Base-by-base conservation (phyloP, 148 eudicot genomes). In the Rhododendron mucronatum region DNA sequence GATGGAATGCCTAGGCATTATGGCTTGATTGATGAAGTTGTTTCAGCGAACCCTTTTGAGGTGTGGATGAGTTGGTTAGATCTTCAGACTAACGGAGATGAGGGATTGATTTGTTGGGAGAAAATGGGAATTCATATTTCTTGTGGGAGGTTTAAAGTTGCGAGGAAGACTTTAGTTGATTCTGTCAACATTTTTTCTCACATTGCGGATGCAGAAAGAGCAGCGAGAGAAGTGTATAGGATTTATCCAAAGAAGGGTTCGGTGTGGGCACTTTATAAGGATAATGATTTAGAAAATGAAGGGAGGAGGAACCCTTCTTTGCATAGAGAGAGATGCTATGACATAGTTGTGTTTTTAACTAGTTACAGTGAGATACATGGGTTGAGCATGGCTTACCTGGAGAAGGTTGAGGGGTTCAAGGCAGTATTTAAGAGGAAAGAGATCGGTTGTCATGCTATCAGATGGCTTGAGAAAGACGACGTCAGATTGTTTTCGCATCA, bases 1-100 rank as follows among this genome's bases (percentile, higher is more conserved):
- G 99, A 95, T 88, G 96, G 98, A 55, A 97, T 97, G 98, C 99
- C 99, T 20, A 91, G 99, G 86, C 98, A 91, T 80, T 95, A 97
- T 87, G 98, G 93, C 12, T 87, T 97, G 91, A 93, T 97, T 41
- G 93, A 94, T 35, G 93, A 92, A 80, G 92, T 94, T 69, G 90
- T 92, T 82, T 94, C 95, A 0, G 84, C 88, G 84, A 89, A 91
- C 71, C 98, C 98, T 61, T 97, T 97, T 88, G 89, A 89, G 90
- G 92, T 94, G 86, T 85, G 76, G 85, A 86, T 97, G 87, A 93
- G 93, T 79, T 95, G 96, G 98, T 89, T 97, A 80, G 92, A 93
- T 82, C 88, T 91, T 86, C 93, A 92, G 75, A 88, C 44, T 45
- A 89, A 87, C 15, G 91, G 91, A 11, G 92, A 93, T 83, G 92